phyloP scores from a whole-genome alignment of 331 rosid genomes.

The Pyracantha coccinea region DNA sequence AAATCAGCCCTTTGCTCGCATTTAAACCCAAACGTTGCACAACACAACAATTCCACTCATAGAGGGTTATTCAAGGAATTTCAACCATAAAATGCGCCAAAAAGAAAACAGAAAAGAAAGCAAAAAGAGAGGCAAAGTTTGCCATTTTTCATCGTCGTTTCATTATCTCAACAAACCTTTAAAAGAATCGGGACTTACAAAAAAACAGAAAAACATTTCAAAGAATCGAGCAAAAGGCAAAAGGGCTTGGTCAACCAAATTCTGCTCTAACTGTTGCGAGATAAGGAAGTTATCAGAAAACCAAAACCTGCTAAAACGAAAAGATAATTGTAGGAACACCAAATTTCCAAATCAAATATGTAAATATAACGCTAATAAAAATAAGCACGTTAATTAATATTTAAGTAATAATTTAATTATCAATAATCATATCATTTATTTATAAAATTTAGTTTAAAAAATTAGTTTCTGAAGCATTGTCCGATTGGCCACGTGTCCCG shows the following conservation, averaged over 20 bases:
- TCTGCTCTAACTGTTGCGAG: background rate
- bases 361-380: no score
- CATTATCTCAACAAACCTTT: background rate
- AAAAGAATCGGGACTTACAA: background rate
- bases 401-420: no score
- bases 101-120: background rate
- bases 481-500: constrained; percentile 4
- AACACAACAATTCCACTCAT: background rate
- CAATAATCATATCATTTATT: no score
- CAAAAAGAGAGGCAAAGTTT: background rate
- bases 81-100: background rate
- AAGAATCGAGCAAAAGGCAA: background rate
- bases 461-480: no score
- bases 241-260: constrained; percentile 3
- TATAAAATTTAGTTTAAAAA: no score
- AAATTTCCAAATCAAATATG: no score
- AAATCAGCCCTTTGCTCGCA: background rate
- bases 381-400: no score
- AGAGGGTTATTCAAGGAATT: background rate
- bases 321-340: background rate
- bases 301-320: background rate
- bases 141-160: no score
- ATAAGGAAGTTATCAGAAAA: background rate
- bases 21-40: background rate
- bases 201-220: background rate